Evolutionary conservation across 2,329 filamentous ascomycete species (phyloP), one percentile per base, ranked within the genome.

Genomic region (Epichloe sp.): DNA sequence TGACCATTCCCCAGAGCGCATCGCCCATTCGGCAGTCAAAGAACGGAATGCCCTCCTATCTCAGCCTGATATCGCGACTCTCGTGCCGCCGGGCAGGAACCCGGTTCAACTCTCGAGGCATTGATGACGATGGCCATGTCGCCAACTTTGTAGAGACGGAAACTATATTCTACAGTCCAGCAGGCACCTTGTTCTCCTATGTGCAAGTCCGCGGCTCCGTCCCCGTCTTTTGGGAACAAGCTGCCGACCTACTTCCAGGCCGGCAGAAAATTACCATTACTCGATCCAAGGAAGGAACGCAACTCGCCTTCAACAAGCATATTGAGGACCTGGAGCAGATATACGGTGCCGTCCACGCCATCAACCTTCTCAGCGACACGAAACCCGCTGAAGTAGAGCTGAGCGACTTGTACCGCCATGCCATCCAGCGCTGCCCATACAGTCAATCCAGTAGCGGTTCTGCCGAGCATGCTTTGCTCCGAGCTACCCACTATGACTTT

Each of bases 131-230:
- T 62, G 93, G 93, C 14, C 88, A 97, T 60, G 93, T 97, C 31
- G 90, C 93, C 54, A 98, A 98, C 66, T 98, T 95, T 67, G 93
- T 97, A n/a, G 93, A 98, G 68, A 93, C 89, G 0, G 93, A 98
- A 68, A 95, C 89, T 0, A 82, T 91, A 41, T 90, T 94, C 62
- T 95, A 87, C 85, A 85, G 84, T 58, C 86, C 86, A 1, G 79
- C 81, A 1, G 79, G 80, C 3, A 71, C 88, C 6, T 81, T 88
- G 51, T 97, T 97, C 64, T 97, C 93, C 0, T 98, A 96, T 66
- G 88, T 84, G 2, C 93, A 98, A 67, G 80, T 94, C 26, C 80
- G 93, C 59, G 93, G 93, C 38, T 96, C 90, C 6, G 88, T 98
- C 7, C 93, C 93, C 1, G 77, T 97, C 3, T 98, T 98, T 65